Evolutionary conservation across 805 yeast genomes (phyloP), one percentile per base, ranked within the genome.

Genomic region (Nakazawaea laoshanensis): DNA sequence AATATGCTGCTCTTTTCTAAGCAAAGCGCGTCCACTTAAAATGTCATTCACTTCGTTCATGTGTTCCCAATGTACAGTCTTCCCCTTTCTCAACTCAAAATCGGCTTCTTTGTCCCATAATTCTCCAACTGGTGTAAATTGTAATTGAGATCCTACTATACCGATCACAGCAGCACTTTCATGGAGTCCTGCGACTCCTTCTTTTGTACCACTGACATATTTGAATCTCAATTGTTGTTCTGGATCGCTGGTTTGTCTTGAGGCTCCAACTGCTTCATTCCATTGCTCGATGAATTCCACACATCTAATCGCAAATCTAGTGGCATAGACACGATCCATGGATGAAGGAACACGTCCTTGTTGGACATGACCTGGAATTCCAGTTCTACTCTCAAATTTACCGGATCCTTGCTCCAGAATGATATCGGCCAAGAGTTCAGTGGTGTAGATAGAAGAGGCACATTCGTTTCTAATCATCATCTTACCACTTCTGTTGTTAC

Each of bases 301-400:
- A 37, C 96, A 86, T 58, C 77, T 81, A 45, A 89, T 81, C 3
- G 95, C 95, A 55, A 81, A 80, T 53, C 97, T 74, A 5, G 88
- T 77, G 5, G 95, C 95, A 43, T 79, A 71, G 24, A 87, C 78
- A 56, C 97, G 76, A 55, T 92, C 98, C 64, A 88, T 82, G 5
- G 97, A 86, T 6, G 95, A 79, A 32, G 98, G 98, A 34, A 76
- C 72, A 39, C 88, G 92, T 54, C 98, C 98, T 61, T 92, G 98
- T 67, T 92, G 98, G 38, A 89, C 92, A 53, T 89, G 97, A 19
- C 98, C 98, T 18, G 98, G 98, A 39, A 88, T 75, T 11, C 97
- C 97, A 4, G 95, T 87, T 55, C 94, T 79, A 12, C 92, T 81
- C 48, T 88, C 96, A 53, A 84, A 92, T 43, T 67, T 68, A 30